phyloP scores from a whole-genome alignment of 768 basidiomycete species.

The Cystobasidium tubakii region DNA sequence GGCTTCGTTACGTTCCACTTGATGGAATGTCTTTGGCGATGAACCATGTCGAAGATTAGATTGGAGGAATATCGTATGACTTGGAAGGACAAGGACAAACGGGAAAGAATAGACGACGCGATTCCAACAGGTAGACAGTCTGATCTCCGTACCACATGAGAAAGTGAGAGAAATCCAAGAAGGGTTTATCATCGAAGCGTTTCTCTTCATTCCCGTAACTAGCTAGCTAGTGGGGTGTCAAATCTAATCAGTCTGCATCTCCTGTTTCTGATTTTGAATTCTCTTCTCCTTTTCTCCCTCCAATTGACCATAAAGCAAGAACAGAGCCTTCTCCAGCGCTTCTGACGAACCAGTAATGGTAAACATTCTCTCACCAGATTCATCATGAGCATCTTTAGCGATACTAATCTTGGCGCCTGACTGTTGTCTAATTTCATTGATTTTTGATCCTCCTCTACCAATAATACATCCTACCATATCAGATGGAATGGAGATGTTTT shows the following conservation, averaged over 20 bases:
- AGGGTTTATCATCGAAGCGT: too few relatives aligned
- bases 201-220: too few relatives aligned
- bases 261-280: conserved; percentile 38
- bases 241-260: background rate
- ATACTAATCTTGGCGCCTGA: conserved; percentile 98
- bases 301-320: conserved; percentile 91
- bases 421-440: conserved; percentile 95
- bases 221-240: too few relatives aligned
- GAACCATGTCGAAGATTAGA: too few relatives aligned
- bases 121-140: too few relatives aligned
- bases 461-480: conserved; percentile 96
- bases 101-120: too few relatives aligned
- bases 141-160: too few relatives aligned
- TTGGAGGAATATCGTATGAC: too few relatives aligned
- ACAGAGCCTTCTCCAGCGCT: conserved; percentile 76
- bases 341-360: conserved; percentile 66
- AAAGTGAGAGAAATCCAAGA: too few relatives aligned
- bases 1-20: too few relatives aligned
- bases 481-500: conserved; percentile 97
- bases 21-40: too few relatives aligned
- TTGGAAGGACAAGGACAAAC: too few relatives aligned
- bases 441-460: conserved; percentile 93
- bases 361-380: conserved; percentile 99
- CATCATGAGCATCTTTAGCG: conserved; percentile 98
- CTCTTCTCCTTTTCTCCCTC: conserved; percentile 54